These are phyloP conservation scores for Cronartium quercuum DNA, from an alignment of 1,284 basidiomycete species.

Conservation along the genomic window DNA sequence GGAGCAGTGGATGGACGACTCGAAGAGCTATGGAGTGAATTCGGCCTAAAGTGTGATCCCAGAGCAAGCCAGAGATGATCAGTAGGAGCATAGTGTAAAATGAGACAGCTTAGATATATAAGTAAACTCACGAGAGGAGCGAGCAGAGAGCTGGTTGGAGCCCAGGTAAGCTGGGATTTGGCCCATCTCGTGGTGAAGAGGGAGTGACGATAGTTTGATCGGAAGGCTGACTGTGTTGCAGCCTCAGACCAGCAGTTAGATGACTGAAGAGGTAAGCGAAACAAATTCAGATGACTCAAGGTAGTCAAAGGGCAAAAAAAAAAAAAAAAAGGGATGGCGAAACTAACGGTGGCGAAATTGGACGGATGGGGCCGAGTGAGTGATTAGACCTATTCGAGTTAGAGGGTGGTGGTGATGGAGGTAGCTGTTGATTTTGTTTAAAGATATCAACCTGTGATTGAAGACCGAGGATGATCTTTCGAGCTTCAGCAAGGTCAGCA, in stretches of 20 bases:
- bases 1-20: neutral
- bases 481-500: neutral
- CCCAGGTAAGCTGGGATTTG: neutral
- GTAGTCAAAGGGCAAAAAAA: neutral
- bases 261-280: no score
- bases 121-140: neutral
- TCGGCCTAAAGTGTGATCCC: neutral
- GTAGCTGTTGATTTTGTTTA: neutral
- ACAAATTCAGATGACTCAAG: neutral
- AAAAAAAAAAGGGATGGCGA: no score
- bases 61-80: neutral
- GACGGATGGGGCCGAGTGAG: neutral
- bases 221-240: neutral
- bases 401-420: neutral
- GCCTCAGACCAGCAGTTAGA: no score
- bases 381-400: neutral
- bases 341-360: neutral
- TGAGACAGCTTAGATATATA: neutral
- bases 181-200: neutral
- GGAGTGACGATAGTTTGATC: neutral
- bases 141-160: neutral
- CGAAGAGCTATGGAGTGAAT: neutral
- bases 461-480: neutral
- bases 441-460: neutral
- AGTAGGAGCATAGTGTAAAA: neutral